Base-by-base conservation (phyloP, 225 moss, liverwort and hornwort genomes). In the Takakia lepidozioides region DNA sequence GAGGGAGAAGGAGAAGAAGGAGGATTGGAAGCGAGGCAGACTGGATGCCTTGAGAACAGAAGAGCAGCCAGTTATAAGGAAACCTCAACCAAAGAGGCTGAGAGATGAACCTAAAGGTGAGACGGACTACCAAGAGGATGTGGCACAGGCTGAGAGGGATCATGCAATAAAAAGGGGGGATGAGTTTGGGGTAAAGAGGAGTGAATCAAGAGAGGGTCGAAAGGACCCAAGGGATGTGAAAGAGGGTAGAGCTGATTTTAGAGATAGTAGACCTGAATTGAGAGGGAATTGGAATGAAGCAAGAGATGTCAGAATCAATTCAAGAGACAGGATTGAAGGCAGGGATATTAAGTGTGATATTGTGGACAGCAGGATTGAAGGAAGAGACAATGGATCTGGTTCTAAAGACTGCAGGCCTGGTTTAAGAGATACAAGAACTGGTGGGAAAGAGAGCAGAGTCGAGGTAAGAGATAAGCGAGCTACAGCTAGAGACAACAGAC, bases 291-390 rank as follows among this genome's bases (percentile, higher is more conserved):
- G 45, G 45, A 25, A 25, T 22, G 45, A 13, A 13, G 22, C 45
- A 21, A 46, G 45, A 46, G 11, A 15, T 23, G 2, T 4, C 45
- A 25, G 24, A 22, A 46, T 15, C 14, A 19, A 25, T 25, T 13
- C 21, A 46, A 21, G 15, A 22, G 45, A 46, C 14, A 25, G 3
- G 25, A 6, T 6, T 9, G 45, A 46, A 46, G 24, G 45, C 10
- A 46, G 24, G 41, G 41, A 41, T 41, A 20, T 41, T 20, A 41
- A 41, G 41, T 13, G 19, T 16, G 41, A 41, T 41, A 20, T 41
- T 20, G 8, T 17, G 9, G 41, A 41, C n/a, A 5, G 41, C 41
- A 41, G 41, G 41, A 17, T 9, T 4, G 41, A 41, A 41, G 41
- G 17, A 7, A 14, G n/a, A 16, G 41, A 41, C 14, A 20, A 20